Conservation (phyloP, 2,329 filamentous ascomycete genomes). For the Lachnellula arida region DNA sequence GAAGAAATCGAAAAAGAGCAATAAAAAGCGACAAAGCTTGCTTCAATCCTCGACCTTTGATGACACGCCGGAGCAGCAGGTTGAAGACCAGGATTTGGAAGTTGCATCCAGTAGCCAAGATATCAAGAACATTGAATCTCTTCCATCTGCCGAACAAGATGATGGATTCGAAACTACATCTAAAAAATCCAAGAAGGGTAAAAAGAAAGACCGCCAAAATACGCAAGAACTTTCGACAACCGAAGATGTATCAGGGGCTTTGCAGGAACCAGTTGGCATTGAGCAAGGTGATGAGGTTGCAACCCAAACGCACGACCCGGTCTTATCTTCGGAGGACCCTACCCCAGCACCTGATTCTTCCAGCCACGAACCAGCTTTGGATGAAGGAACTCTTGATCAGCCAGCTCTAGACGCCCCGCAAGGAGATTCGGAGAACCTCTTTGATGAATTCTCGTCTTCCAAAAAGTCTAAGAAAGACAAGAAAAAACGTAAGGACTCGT, state of each 20-base stretch:
- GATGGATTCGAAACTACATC: not conserved
- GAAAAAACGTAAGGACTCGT: constrained; percentile 6
- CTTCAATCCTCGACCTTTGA: not conserved
- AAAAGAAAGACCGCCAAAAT: constrained; percentile 10
- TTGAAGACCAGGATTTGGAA: not conserved
- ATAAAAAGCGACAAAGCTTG: constrained; percentile 9
- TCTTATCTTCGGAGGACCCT: not conserved
- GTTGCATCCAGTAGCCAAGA: not conserved
- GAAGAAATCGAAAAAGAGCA: constrained; percentile 26
- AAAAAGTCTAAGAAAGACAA: constrained; percentile 19
- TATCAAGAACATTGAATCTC: not conserved
- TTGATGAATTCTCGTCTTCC: not conserved
- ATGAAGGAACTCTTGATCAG: not conserved
- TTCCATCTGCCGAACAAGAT: not conserved
- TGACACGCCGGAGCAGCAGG: not conserved
- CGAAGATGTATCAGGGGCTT: not conserved
- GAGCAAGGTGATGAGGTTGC: not conserved
- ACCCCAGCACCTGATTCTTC: not conserved
- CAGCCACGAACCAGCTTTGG: not conserved
- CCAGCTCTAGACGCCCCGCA: not conserved
- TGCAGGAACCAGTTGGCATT: not conserved
- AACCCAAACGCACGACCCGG: not conserved
- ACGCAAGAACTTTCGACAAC: not conserved
- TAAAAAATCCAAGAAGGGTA: constrained; percentile 8
- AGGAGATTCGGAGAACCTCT: not conserved